These are phyloP conservation scores for Botryosphaeria dothidea DNA, from an alignment of 2,329 filamentous ascomycete species.

Conservation along the genomic window DNA sequence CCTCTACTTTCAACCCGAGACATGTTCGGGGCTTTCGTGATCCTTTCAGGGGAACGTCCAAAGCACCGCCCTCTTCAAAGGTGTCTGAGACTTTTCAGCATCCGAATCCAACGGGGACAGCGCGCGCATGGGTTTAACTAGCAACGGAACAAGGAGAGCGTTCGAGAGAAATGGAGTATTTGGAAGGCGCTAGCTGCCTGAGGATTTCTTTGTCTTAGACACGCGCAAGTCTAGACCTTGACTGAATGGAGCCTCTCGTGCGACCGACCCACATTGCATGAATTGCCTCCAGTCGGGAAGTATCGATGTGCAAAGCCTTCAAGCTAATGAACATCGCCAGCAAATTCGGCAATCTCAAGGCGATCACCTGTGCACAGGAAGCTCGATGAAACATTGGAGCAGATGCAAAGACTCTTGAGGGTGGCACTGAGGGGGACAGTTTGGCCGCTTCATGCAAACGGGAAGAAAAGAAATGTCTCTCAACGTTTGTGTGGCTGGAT, in stretches of 20 bases:
- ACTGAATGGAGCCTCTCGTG: not conserved
- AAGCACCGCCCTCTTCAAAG: not conserved
- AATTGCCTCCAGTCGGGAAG: not conserved
- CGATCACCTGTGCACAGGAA: not conserved
- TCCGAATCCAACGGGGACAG: not conserved
- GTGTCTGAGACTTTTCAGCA: not conserved
- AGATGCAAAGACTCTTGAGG: not conserved
- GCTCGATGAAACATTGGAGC: not conserved
- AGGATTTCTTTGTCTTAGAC: slow-evolving; percentile 10
- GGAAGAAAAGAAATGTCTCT: not conserved
- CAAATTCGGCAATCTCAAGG: not conserved
- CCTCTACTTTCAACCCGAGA: not conserved
- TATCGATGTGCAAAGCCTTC: slow-evolving; percentile 11
- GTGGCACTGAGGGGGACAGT: not conserved
- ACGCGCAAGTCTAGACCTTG: not conserved
- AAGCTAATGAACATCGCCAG: not conserved
- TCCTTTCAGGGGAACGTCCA: not conserved
- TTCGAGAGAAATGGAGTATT: not conserved
- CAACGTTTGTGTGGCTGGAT: not conserved
- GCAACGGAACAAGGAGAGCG: not conserved
- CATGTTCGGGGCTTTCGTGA: not conserved
- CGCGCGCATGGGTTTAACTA: not conserved
- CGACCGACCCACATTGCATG: not conserved
- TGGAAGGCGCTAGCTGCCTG: not conserved
- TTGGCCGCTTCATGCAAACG: not conserved